Evolutionary conservation across 2,329 filamentous ascomycete genomes (phyloP).

Genomic region (Volutella citrinella): DNA sequence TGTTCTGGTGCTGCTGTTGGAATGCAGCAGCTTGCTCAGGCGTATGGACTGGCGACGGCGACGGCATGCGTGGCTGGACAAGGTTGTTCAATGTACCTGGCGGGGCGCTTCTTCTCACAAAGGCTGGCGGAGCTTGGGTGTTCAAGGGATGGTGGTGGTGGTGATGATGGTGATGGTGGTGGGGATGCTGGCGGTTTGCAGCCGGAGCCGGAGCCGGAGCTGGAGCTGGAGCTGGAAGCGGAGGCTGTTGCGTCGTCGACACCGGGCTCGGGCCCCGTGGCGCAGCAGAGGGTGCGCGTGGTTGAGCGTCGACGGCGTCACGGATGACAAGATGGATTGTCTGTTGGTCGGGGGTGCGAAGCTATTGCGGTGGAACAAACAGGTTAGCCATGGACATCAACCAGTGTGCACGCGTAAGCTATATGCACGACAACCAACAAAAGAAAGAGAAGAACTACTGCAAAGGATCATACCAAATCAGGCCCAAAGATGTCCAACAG

Average conservation of each 20-base stretch:
- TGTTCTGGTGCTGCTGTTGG: conserved; percentile 39
- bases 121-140: conserved; percentile 26
- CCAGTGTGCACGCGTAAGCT: no score
- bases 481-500: conserved; percentile 56
- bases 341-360: conserved; percentile 44
- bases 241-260: conserved; percentile 21
- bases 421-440: no score
- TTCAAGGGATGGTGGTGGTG: conserved; percentile 22
- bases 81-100: conserved; percentile 24
- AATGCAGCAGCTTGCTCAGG: conserved; percentile 29
- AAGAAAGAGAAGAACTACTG: no score
- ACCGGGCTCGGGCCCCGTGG: conserved; percentile 8
- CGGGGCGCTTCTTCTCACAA: conserved; percentile 28
- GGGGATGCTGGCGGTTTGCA: no score
- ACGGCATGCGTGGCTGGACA: conserved; percentile 30
- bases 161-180: no score
- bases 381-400: no score
- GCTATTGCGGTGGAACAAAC: conserved; percentile 27
- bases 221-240: conserved; percentile 22
- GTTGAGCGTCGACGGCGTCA: conserved; percentile 31
- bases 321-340: conserved; percentile 54
- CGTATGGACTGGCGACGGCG: conserved; percentile 27
- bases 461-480: conserved; percentile 42
- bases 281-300: conserved; percentile 20
- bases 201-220: conserved; percentile 11